Percentiles rank a stretch among this genome's conserved stretches.
These are phyloP conservation scores for Urostyla sp. DNA, from an alignment of 73 alveolate genomes.

Conservation along the genomic window DNA sequence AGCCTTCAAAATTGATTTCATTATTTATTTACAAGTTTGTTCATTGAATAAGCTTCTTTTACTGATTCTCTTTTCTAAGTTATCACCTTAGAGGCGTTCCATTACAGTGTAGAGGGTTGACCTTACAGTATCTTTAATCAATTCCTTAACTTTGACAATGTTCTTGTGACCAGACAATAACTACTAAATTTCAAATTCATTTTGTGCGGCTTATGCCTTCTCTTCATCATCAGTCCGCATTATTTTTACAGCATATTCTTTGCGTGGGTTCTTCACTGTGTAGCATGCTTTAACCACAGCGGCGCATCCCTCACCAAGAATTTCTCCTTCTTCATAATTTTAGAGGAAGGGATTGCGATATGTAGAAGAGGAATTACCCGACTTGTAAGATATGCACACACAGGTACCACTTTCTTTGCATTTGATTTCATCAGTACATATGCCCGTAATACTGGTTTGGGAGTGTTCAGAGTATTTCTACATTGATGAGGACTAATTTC, in stretches of 20 bases:
- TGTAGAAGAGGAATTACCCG: too few relatives aligned
- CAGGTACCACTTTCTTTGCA: too few relatives aligned
- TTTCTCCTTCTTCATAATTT: constrained; percentile 16
- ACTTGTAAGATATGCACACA: too few relatives aligned
- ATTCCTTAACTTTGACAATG: not conserved
- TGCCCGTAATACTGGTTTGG: too few relatives aligned
- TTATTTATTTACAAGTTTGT: not conserved
- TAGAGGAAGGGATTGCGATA: constrained; percentile 2
- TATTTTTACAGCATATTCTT: constrained; percentile 5
- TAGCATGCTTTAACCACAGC: constrained; percentile 20
- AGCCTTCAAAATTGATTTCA: not conserved
- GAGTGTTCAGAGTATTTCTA: too few relatives aligned
- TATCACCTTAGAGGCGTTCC: constrained; percentile 21
- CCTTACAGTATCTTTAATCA: constrained; percentile 7
- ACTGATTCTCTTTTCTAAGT: not conserved
- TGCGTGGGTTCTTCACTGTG: constrained; percentile 11
- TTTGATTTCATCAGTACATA: too few relatives aligned
- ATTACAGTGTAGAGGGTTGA: constrained; percentile 14
- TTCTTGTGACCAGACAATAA: not conserved
- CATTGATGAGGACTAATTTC: too few relatives aligned
- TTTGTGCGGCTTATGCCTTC: constrained; percentile 22
- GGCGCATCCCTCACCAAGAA: constrained; percentile 29
- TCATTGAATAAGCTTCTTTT: not conserved
- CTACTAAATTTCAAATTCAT: not conserved
- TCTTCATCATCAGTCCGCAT: constrained; percentile 50